Evolutionary conservation across 1,284 basidiomycete species (phyloP).

Genomic region (Tetrapyrgos nigripes): DNA sequence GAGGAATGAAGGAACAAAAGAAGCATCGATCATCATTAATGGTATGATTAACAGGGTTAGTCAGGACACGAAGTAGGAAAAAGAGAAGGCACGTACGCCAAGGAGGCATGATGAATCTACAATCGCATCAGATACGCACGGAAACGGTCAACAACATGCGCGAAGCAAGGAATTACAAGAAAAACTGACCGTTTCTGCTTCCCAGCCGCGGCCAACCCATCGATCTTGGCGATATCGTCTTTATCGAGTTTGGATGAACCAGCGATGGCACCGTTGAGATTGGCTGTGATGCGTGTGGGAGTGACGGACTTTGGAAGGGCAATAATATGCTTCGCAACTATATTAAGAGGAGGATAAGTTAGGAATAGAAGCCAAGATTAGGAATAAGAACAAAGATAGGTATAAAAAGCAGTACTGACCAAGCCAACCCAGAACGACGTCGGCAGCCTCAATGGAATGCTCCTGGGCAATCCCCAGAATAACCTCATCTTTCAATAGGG

Average conservation of each 20-base stretch:
- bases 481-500: slow-evolving; percentile 73
- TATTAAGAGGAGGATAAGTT: not conserved
- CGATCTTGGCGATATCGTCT: slow-evolving; percentile 68
- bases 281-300: slow-evolving; percentile 72
- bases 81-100: slow-evolving; percentile 74
- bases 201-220: slow-evolving; percentile 70
- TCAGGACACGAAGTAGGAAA: too few species aligned
- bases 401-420: slow-evolving; percentile 45
- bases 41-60: too few species aligned
- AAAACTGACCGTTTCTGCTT: slow-evolving; percentile 66
- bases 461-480: slow-evolving; percentile 70
- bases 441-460: slow-evolving; percentile 62
- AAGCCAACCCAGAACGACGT: slow-evolving; percentile 74
- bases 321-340: slow-evolving; percentile 70
- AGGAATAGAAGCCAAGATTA: slow-evolving; percentile 4
- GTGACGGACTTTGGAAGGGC: slow-evolving; percentile 83
- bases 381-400: slow-evolving; percentile 18
- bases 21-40: too few species aligned
- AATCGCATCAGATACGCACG: not conserved
- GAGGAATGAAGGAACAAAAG: too few species aligned
- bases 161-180: not conserved
- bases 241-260: slow-evolving; percentile 58
- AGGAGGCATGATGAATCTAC: slow-evolving; percentile 63
- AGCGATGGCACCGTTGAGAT: slow-evolving; percentile 61
- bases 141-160: not conserved